Conservation (phyloP, 2,329 filamentous ascomycete species). For the Colletotrichum sp. region DNA sequence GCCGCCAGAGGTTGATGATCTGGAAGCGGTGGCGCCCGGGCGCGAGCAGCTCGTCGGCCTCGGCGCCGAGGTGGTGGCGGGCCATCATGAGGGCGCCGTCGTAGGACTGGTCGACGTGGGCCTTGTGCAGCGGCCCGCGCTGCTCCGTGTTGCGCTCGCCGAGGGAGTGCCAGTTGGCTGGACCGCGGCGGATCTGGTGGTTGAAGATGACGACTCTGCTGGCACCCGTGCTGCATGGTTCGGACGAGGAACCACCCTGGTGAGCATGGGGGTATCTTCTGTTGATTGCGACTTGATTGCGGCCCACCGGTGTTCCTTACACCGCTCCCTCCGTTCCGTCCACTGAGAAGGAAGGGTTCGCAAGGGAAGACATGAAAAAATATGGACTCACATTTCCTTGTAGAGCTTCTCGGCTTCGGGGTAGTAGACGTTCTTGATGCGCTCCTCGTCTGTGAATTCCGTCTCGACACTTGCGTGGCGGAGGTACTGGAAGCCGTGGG, state of each 20-base stretch:
- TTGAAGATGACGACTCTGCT: constrained; percentile 32
- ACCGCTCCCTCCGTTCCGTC: neutral
- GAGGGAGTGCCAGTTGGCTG: constrained; percentile 63
- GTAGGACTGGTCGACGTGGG: constrained; percentile 50
- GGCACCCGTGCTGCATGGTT: constrained; percentile 29
- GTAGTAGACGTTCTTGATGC: constrained; percentile 46
- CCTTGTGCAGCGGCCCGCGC: constrained; percentile 58
- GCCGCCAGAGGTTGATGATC: constrained; percentile 46
- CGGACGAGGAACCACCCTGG: neutral
- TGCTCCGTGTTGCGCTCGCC: constrained; percentile 61
- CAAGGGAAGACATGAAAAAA: neutral
- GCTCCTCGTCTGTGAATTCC: constrained; percentile 57
- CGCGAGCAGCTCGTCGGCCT: constrained; percentile 11
- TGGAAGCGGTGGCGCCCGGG: constrained; percentile 12
- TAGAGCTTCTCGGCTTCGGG: constrained; percentile 21
- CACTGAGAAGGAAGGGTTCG: neutral
- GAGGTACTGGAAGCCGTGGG: constrained; percentile 57
- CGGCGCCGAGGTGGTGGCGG: constrained; percentile 17
- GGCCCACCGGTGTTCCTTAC: constrained; percentile 13
- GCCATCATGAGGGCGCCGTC: constrained; percentile 27
- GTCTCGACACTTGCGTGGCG: constrained; percentile 61
- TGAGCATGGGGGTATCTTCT: constrained; percentile 12
- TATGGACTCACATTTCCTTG: constrained; percentile 21
- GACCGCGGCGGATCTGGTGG: constrained; percentile 32
- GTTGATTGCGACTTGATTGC: neutral